These are phyloP conservation scores for Boletus pseudo-olivaceus DNA, from an alignment of 768 basidiomycete genomes.

Conservation along the genomic window DNA sequence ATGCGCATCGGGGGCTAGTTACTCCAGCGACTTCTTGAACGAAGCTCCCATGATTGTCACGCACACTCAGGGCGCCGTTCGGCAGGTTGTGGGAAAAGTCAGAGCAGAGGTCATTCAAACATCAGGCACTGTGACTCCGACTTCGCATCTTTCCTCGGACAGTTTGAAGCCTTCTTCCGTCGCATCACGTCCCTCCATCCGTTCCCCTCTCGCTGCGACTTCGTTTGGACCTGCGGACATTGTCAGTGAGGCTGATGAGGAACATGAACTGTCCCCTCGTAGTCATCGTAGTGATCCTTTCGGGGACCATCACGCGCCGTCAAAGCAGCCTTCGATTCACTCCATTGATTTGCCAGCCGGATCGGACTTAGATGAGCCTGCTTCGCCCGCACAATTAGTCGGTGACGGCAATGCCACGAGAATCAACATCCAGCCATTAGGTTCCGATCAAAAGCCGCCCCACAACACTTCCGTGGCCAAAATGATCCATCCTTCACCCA, in stretches of 20 bases:
- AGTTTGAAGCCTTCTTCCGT: constrained; percentile 40
- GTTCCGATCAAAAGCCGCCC: constrained; percentile 41
- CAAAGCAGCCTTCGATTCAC: constrained; percentile 9
- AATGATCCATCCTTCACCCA: constrained; percentile 47
- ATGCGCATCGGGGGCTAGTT: constrained; percentile 72
- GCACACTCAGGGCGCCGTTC: constrained; percentile 55
- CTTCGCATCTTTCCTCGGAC: constrained; percentile 31
- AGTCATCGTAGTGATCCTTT: constrained; percentile 61
- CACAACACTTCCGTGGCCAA: constrained; percentile 62
- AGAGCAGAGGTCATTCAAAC: constrained; percentile 78
- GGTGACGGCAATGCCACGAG: constrained; percentile 66
- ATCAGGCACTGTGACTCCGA: constrained; percentile 36
- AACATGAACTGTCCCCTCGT: constrained; percentile 24
- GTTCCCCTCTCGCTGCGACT: constrained; percentile 66
- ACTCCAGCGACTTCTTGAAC: constrained; percentile 72
- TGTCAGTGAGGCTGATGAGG: constrained; percentile 43
- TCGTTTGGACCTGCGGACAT: constrained; percentile 73
- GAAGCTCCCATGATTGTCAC: constrained; percentile 83
- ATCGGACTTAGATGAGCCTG: constrained; percentile 39
- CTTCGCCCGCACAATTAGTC: constrained; percentile 48
- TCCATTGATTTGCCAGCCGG: constrained; percentile 25
- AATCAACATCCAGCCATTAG: constrained; percentile 55
- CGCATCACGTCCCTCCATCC: constrained; percentile 41
- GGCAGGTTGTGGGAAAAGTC: constrained; percentile 72
- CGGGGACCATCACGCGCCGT: constrained; percentile 48